Evolutionary conservation across 306 rosid genomes (phyloP), one percentile per base, ranked within the genome.

Genomic region (Fagus crenata): DNA sequence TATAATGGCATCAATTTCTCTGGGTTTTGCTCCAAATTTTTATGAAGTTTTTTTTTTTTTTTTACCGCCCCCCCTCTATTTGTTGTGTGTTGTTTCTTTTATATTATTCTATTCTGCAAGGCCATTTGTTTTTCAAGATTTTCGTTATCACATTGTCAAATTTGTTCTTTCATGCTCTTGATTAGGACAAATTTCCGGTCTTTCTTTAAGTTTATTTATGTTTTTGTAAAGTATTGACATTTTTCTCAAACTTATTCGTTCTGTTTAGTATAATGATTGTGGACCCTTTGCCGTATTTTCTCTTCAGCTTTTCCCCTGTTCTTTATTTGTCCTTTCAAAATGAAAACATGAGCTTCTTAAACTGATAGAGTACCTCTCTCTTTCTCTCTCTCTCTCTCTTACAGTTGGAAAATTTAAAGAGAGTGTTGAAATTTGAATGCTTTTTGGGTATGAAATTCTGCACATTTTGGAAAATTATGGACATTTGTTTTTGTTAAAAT

Each of bases 321-420:
- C 63, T 65, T 40, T 13, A 17, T 36, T 56, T 58, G 49, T 72
- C 49, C 60, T 42, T 69, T 41, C 31, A 72, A 59, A 68, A 69
- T 17, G 2, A 43, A 75, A 70, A 49, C 40, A 65, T 79, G 40
- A 84, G 83, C 58, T 81, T 83, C 86, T 84, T 88, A 75, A 80
- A 80, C 85, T 72, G 55, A 77, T 42, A 65, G 46, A 65, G 72
- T 33, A 74, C 37, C 55, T 41, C 69, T 55, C 41, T 59, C 60
- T n/a, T 49, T 8, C 8, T 32, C 49, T 41, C 28, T 22, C 28
- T 40, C 61, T 39, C 46, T 9, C 49, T 7, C 37, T 7, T 7
- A 42, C 73, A 1, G 39, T 17, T 74, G 63, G 55, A 53, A 63
- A 71, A 5, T 79, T 49, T 40, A 37, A 41, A 61, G 41, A 77